Percentiles rank a stretch among this genome's conserved stretches.
Conservation (phyloP, 768 basidiomycete genomes). For the Xanthoconium purpureum region DNA sequence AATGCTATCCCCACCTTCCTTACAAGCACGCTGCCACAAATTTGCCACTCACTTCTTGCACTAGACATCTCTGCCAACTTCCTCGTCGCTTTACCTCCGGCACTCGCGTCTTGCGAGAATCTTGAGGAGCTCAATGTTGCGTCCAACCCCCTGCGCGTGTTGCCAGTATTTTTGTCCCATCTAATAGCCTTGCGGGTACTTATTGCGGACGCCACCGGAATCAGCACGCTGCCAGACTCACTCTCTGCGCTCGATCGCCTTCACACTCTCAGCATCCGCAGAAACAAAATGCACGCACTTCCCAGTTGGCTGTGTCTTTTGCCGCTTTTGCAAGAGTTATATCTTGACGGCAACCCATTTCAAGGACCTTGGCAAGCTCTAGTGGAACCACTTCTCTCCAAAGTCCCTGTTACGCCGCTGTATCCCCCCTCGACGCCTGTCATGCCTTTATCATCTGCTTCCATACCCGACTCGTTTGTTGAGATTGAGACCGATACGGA, state of each 20-base stretch:
- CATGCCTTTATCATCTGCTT: constrained; percentile 49
- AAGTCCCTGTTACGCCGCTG: constrained; percentile 53
- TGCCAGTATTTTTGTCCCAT: constrained; percentile 85
- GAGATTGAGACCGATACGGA: constrained; percentile 51
- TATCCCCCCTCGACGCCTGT: constrained; percentile 68
- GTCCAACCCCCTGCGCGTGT: constrained; percentile 84
- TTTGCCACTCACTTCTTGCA: constrained; percentile 76
- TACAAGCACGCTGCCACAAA: constrained; percentile 63
- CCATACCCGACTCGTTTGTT: constrained; percentile 44
- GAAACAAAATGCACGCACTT: constrained; percentile 83
- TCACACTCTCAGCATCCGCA: constrained; percentile 84
- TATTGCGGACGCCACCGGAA: constrained; percentile 88
- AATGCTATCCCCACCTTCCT: constrained; percentile 78
- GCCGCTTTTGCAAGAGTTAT: constrained; percentile 77
- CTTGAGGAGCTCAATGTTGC: constrained; percentile 95
- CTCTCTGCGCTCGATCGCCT: constrained; percentile 73
- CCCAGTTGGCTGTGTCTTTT: constrained; percentile 95
- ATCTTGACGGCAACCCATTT: constrained; percentile 96
- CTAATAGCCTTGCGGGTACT: constrained; percentile 79
- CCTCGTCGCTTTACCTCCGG: constrained; percentile 77
- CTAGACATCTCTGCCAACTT: constrained; percentile 92
- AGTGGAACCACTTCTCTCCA: constrained; percentile 77
- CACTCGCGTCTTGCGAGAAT: constrained; percentile 71
- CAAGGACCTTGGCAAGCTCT: constrained; percentile 90
- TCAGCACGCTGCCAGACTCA: constrained; percentile 70